phyloP scores from a whole-genome alignment of 1,284 basidiomycete species.

The Hymenochaete sp. region DNA sequence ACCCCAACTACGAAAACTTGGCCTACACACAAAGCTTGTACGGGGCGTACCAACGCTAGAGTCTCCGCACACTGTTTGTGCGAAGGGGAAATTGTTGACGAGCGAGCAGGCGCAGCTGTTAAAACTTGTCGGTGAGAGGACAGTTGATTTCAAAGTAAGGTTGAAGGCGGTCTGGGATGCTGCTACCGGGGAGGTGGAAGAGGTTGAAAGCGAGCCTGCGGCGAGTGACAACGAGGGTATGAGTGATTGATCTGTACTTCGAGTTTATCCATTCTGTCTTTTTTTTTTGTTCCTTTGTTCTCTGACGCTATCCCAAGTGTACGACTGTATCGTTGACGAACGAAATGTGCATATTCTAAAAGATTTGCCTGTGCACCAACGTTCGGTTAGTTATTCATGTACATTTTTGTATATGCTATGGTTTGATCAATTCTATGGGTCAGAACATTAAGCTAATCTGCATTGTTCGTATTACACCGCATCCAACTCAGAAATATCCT shows the following conservation, averaged over 20 bases:
- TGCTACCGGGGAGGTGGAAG: constrained; percentile 55
- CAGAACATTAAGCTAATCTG: too few relatives aligned
- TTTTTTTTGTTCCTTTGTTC: background rate
- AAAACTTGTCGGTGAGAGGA: constrained; percentile 80
- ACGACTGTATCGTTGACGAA: background rate
- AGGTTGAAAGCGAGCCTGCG: constrained; percentile 40
- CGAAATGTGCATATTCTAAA: background rate
- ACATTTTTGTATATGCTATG: too few relatives aligned
- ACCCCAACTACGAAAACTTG: constrained; percentile 88
- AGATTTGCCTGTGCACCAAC: background rate
- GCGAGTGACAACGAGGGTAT: constrained; percentile 33
- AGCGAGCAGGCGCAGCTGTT: constrained; percentile 83
- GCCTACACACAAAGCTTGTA: constrained; percentile 78
- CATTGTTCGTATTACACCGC: too few relatives aligned
- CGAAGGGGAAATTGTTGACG: constrained; percentile 72
- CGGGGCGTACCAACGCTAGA: constrained; percentile 84
- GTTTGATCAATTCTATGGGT: too few relatives aligned
- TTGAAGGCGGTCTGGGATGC: constrained; percentile 73
- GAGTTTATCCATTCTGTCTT: background rate
- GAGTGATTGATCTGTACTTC: constrained; percentile 26
- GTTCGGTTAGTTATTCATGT: too few relatives aligned
- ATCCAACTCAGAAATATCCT: too few relatives aligned
- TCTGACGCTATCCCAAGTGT: too few relatives aligned
- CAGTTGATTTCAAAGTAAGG: constrained; percentile 74
- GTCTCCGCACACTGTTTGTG: constrained; percentile 78